Conservation (phyloP, 2,329 filamentous ascomycete species). For the Talaromyces islandicus region DNA sequence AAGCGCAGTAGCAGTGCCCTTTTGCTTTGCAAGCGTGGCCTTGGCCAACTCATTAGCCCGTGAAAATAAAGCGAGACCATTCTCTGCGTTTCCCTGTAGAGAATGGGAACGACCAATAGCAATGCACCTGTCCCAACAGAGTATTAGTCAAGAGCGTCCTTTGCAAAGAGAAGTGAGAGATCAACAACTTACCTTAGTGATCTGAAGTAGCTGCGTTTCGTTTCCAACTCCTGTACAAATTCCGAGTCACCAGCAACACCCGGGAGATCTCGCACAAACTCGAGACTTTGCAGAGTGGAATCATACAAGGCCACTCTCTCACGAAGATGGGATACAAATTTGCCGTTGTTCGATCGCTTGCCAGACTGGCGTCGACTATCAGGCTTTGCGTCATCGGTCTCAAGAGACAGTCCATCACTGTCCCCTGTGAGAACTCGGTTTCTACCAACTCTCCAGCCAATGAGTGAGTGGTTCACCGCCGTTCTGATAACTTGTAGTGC, state of each 20-base stretch:
- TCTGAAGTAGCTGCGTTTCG: constrained; percentile 75
- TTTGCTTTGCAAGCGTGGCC: constrained; percentile 44
- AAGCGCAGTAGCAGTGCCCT: constrained; percentile 30
- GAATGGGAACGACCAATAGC: constrained; percentile 81
- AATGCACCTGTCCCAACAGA: constrained; percentile 54
- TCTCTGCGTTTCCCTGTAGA: constrained; percentile 63
- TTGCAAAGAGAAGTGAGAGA: not conserved
- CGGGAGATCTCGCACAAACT: constrained; percentile 81
- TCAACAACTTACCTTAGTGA: constrained; percentile 65
- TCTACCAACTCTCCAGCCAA: constrained; percentile 90
- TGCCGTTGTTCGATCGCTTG: constrained; percentile 60
- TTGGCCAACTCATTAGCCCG: constrained; percentile 61
- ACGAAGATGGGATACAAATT: constrained; percentile 71
- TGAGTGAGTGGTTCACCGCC: constrained; percentile 87
- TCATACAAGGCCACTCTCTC: constrained; percentile 89
- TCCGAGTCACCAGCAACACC: constrained; percentile 78
- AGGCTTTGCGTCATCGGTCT: constrained; percentile 31
- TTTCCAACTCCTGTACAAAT: constrained; percentile 72
- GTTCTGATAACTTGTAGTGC: constrained; percentile 87
- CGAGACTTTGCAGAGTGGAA: constrained; percentile 81
- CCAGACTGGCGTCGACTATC: constrained; percentile 42
- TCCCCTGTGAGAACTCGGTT: constrained; percentile 84
- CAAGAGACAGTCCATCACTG: constrained; percentile 65
- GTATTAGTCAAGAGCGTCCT: not conserved
- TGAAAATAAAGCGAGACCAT: constrained; percentile 78